These are phyloP conservation scores for Pseudozyma hubeiensis DNA, from an alignment of 1,284 basidiomycete species.

Conservation along the genomic window DNA sequence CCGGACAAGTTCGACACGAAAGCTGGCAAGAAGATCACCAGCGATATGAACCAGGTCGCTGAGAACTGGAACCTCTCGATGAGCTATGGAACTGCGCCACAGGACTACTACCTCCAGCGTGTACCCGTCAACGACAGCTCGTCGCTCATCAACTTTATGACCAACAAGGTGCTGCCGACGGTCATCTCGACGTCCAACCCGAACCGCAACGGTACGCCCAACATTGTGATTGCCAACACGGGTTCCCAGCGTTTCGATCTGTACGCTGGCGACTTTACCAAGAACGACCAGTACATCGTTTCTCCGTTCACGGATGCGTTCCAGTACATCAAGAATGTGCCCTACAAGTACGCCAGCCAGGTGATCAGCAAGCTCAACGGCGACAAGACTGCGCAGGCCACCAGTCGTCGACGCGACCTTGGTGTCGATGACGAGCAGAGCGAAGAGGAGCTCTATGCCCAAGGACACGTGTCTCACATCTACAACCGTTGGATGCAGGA, in stretches of 20 bases:
- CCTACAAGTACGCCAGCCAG: slow-evolving; percentile 53
- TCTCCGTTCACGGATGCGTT: slow-evolving; percentile 64
- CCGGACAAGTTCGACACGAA: slow-evolving; percentile 52
- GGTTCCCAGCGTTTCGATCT: slow-evolving; percentile 64
- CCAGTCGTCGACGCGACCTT: slow-evolving; percentile 19
- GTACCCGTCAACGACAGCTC: slow-evolving; percentile 43
- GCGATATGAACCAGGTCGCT: slow-evolving; percentile 56
- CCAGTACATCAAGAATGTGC: slow-evolving; percentile 59
- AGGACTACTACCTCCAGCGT: slow-evolving; percentile 65
- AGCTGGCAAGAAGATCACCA: slow-evolving; percentile 49
- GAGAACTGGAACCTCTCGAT: slow-evolving; percentile 59
- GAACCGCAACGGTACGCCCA: slow-evolving; percentile 44
- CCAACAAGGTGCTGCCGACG: slow-evolving; percentile 60
- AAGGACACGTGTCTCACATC: slow-evolving; percentile 45
- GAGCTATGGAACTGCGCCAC: slow-evolving; percentile 57
- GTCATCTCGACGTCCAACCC: slow-evolving; percentile 61
- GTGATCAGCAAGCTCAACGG: slow-evolving; percentile 52
- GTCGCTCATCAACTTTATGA: slow-evolving; percentile 61
- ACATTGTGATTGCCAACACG: slow-evolving; percentile 61
- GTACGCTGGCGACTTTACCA: slow-evolving; percentile 59
- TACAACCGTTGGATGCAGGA: slow-evolving; percentile 48
- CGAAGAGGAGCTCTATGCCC: slow-evolving; percentile 32
- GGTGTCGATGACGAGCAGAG: slow-evolving; percentile 16
- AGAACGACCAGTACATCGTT: slow-evolving; percentile 65
- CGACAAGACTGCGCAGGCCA: slow-evolving; percentile 17